Evolutionary conservation across 1,284 basidiomycete genomes (phyloP).

Genomic region (Malassezia arunalokei): DNA sequence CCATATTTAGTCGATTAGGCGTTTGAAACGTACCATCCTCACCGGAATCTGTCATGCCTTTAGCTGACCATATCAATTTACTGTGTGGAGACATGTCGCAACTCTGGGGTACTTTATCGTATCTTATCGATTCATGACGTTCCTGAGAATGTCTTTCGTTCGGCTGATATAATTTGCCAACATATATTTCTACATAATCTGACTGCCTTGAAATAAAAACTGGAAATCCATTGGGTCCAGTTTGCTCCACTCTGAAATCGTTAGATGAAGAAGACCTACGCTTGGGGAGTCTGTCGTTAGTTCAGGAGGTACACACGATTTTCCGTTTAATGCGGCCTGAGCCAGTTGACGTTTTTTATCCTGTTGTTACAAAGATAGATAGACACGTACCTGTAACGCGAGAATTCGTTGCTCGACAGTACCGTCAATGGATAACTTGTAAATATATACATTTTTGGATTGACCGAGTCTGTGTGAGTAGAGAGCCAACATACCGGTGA

Average conservation of each 20-base stretch:
- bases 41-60: too few relatives aligned
- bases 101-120: too few relatives aligned
- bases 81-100: too few relatives aligned
- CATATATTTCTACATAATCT: not conserved
- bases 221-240: not conserved
- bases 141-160: too few relatives aligned
- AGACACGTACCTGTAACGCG: slow-evolving; percentile 48
- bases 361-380: slow-evolving; percentile 28
- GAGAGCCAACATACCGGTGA: slow-evolving; percentile 49
- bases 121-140: too few relatives aligned
- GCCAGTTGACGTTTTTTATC: slow-evolving; percentile 71
- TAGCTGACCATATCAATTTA: too few relatives aligned
- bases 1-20: too few relatives aligned
- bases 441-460: slow-evolving; percentile 72
- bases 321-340: slow-evolving; percentile 69
- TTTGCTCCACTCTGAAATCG: not conserved
- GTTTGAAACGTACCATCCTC: too few relatives aligned
- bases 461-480: slow-evolving; percentile 60
- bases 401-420: slow-evolving; percentile 85
- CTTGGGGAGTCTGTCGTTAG: not conserved
- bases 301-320: not conserved
- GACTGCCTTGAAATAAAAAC: slow-evolving; percentile 3
- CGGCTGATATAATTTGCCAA: too few relatives aligned
- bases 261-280: slow-evolving; percentile 13
- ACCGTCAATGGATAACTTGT: slow-evolving; percentile 75